Percentiles rank a stretch among this genome's conserved stretches.
phyloP scores from a whole-genome alignment of 1,284 basidiomycete genomes.

The Flammula alnicola region DNA sequence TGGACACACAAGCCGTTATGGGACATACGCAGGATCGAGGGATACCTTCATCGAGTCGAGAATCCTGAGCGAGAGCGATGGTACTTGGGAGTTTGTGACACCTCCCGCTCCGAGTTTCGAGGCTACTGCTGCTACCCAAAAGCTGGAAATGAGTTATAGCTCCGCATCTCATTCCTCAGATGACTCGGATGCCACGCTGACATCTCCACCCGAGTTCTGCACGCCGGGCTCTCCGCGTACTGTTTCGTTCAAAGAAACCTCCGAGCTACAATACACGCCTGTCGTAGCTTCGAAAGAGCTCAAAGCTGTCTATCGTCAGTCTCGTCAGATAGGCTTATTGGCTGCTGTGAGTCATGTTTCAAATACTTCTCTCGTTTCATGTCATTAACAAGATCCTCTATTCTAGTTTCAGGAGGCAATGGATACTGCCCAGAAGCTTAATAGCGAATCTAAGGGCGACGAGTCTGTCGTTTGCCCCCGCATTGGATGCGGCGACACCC shows the following conservation, averaged over 20 bases:
- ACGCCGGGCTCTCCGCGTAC: neutral
- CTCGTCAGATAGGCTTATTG: conserved; percentile 17
- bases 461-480: conserved; percentile 48
- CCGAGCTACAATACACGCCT: conserved; percentile 10
- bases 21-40: neutral
- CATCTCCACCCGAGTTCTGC: neutral
- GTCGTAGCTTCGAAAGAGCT: conserved; percentile 1
- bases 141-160: neutral
- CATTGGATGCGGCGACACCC: conserved; percentile 52
- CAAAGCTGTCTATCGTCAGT: conserved; percentile 14
- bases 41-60: neutral
- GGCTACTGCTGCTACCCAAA: neutral
- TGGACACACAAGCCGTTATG: conserved; percentile 1
- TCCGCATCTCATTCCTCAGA: neutral
- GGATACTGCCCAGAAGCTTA: neutral
- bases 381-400: neutral
- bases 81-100: conserved; percentile 4
- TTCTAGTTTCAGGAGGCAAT: conserved; percentile 28
- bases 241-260: neutral
- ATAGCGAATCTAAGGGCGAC: neutral
- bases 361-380: conserved; percentile 5
- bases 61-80: neutral
- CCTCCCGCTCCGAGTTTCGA: neutral
- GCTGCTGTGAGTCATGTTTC: conserved; percentile 4
- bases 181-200: conserved; percentile 1